These are phyloP conservation scores for Sporothrix pallida DNA, from an alignment of 2,329 filamentous ascomycete genomes.

Conservation along the genomic window DNA sequence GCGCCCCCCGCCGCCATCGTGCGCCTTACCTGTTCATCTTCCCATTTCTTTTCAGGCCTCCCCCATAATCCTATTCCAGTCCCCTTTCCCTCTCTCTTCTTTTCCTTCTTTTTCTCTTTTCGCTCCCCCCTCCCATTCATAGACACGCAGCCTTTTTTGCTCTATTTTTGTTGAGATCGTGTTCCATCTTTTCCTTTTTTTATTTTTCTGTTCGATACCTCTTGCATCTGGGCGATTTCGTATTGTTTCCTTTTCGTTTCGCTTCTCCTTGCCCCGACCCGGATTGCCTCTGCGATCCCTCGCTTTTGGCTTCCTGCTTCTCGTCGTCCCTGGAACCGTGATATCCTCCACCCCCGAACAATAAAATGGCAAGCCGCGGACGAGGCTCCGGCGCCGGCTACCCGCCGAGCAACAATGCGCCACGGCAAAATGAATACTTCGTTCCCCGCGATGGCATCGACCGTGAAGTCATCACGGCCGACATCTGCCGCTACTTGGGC, in stretches of 20 bases:
- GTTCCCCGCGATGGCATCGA: conserved; percentile 81
- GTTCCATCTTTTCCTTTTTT: background rate
- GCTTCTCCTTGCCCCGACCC: conserved; percentile 29
- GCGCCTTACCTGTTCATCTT: conserved; percentile 17
- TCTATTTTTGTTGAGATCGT: conserved; percentile 22
- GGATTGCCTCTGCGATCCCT: background rate
- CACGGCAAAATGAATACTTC: conserved; percentile 77
- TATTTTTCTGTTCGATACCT: background rate
- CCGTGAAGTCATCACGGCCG: conserved; percentile 81
- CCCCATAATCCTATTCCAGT: background rate
- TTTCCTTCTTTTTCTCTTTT: background rate
- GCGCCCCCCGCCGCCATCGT: conserved; percentile 19
- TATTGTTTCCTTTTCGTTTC: conserved; percentile 7
- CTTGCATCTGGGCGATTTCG: background rate
- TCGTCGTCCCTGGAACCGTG: conserved; percentile 17
- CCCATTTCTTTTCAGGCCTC: conserved; percentile 38
- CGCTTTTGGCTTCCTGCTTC: conserved; percentile 11
- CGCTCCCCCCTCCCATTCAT: background rate
- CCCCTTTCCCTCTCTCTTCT: conserved; percentile 20
- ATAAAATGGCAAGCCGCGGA: conserved; percentile 29
- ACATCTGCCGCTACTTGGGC: conserved; percentile 83
- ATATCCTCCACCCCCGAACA: background rate
- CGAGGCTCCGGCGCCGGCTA: conserved; percentile 13
- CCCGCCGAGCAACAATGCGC: conserved; percentile 30
- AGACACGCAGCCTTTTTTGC: conserved; percentile 8